Evolutionary conservation across 2,329 filamentous ascomycete genomes (phyloP).

Genomic region (Ophiostoma triangulosporum): DNA sequence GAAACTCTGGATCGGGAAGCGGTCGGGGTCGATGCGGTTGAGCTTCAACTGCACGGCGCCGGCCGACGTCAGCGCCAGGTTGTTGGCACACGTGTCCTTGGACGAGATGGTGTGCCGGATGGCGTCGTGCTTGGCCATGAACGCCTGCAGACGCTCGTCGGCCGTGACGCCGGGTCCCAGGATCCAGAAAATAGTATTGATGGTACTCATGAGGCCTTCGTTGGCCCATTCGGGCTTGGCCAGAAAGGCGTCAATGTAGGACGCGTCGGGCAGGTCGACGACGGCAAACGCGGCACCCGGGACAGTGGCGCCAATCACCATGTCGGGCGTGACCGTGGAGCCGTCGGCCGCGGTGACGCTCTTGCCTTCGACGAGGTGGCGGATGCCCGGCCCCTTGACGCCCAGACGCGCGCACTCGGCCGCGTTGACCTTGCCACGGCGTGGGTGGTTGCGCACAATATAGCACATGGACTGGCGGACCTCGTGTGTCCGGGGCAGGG

Average conservation of each 20-base stretch:
- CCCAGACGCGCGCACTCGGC: constrained; percentile 50
- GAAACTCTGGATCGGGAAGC: constrained; percentile 57
- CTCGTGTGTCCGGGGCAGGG: constrained; percentile 55
- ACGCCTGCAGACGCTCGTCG: constrained; percentile 50
- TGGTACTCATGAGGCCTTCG: constrained; percentile 47
- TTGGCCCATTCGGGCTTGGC: constrained; percentile 59
- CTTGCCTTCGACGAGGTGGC: constrained; percentile 46
- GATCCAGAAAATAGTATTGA: constrained; percentile 68
- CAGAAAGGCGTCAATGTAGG: constrained; percentile 59
- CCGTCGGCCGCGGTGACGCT: constrained; percentile 52
- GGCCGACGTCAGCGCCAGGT: constrained; percentile 54
- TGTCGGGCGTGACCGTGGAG: constrained; percentile 62
- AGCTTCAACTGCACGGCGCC: constrained; percentile 56
- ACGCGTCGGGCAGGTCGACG: constrained; percentile 58
- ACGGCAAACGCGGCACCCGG: constrained; percentile 64
- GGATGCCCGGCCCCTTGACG: constrained; percentile 45
- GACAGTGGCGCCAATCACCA: constrained; percentile 60
- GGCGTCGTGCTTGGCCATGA: constrained; percentile 48
- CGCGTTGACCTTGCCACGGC: constrained; percentile 69
- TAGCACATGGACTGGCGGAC: constrained; percentile 66
- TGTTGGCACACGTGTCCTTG: constrained; percentile 60
- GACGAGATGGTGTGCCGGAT: constrained; percentile 69
- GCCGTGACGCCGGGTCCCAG: constrained; percentile 54
- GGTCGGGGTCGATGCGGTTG: constrained; percentile 55
- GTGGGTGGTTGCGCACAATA: constrained; percentile 61